Evolutionary conservation across 148 eudicot genomes (phyloP).

Genomic region (Heliosperma pusillum): DNA sequence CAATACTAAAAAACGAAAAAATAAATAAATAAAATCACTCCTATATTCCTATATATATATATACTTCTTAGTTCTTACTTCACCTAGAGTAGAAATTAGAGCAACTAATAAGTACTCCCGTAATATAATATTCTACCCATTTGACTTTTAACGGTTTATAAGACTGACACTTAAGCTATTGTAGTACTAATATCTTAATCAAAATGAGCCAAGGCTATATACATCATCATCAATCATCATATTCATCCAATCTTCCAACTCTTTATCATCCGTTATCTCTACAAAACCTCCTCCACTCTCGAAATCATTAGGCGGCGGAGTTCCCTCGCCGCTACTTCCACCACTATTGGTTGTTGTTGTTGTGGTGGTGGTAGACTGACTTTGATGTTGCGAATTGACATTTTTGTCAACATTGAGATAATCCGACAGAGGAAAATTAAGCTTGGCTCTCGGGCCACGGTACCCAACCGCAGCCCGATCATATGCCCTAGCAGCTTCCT

Average conservation of each 20-base stretch:
- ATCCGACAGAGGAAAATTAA: slow-evolving; percentile 43
- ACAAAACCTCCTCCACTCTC: slow-evolving; percentile 3
- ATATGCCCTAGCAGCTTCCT: slow-evolving; percentile 55
- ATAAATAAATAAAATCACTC: neutral
- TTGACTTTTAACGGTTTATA: neutral
- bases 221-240: slow-evolving; percentile 27
- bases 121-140: too few relatives aligned
- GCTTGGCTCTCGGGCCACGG: slow-evolving; percentile 54
- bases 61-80: too few relatives aligned
- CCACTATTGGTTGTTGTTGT: neutral
- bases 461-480: slow-evolving; percentile 48
- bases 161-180: neutral
- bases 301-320: slow-evolving; percentile 1
- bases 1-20: neutral
- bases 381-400: slow-evolving; percentile 1
- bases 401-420: slow-evolving; percentile 12
- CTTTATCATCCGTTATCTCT: slow-evolving; percentile 22
- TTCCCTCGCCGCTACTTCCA: neutral
- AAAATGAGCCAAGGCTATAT: slow-evolving; percentile 8
- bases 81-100: too few relatives aligned
- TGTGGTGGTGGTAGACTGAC: neutral
- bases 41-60: neutral
- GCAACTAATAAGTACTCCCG: too few relatives aligned
- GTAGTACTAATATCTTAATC: neutral
- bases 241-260: slow-evolving; percentile 37